Base-by-base conservation (phyloP, 345 rosid species). In the Conringia planisiliqua region DNA sequence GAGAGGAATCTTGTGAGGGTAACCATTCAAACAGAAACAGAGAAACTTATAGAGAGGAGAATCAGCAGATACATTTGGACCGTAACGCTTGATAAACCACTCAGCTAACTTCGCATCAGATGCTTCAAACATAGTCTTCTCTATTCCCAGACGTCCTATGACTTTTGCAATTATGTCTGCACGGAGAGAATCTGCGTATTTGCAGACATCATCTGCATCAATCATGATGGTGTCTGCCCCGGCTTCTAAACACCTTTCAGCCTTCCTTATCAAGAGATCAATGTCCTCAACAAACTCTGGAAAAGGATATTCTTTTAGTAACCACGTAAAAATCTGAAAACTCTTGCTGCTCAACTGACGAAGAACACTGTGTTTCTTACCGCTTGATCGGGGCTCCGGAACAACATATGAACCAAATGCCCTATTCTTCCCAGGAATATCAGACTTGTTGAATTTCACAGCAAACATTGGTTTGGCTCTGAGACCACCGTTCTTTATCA, bases 211-310 rank as follows among this genome's bases (percentile, higher is more conserved):
- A 77, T 91, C 98, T 16, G 92, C 91, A 55, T 94, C 98, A 10
- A 94, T 88, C 97, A 91, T 90, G 58, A 91, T 91, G 82, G 85
- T 90, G 77, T 91, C 97, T 58, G 97, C 97, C 33, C 98, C 97
- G 32, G 97, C 98, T 79, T 88, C 93, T 57, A 94, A 82, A 83
- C 98, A 91, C 78, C 98, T 88, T 82, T 91, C 97, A 11, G 97
- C 98, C 84, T 82, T 94, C 79, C 93, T 83, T 55, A 94, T 85
- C 83, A 94, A 68, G 40, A 91, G 93, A 82, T 87, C 85, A 6
- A 86, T 90, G 74, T 94, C 97, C 74, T 91, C 98, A 47, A 91
- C 83, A 33, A 81, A 79, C 76, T 91, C 97, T 94, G 79, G 22
- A 40, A 27, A 14, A 44, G 1, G 5, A 6, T 17, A 56, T 8